phyloP scores from a whole-genome alignment of 495 filamentous ascomycete species.

The Penicillium riverlandense region DNA sequence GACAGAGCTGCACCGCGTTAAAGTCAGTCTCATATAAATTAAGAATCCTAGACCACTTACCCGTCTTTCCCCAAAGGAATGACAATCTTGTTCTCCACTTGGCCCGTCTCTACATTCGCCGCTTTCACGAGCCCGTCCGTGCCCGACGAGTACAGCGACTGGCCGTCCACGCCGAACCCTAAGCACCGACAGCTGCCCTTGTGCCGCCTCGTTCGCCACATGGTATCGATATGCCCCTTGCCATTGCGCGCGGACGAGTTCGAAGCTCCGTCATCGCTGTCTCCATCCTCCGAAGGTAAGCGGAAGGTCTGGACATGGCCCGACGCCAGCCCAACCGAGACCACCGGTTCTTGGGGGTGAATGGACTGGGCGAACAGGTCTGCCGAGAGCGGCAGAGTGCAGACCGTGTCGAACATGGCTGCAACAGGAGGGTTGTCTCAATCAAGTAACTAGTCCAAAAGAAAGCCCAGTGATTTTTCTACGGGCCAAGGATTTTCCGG shows the following conservation, averaged over 20 bases:
- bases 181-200: conserved; percentile 85
- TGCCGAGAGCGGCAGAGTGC: conserved; percentile 75
- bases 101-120: conserved; percentile 70
- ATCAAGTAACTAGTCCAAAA: no score
- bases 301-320: conserved; percentile 86
- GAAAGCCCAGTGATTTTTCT: conserved; percentile 5
- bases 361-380: conserved; percentile 87
- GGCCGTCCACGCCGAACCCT: conserved; percentile 68
- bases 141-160: conserved; percentile 76
- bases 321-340: conserved; percentile 75
- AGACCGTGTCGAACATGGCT: conserved; percentile 75
- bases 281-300: conserved; percentile 51
- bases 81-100: conserved; percentile 66
- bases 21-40: neutral
- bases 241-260: conserved; percentile 45
- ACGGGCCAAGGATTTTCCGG: conserved; percentile 12
- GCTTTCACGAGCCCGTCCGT: conserved; percentile 87
- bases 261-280: conserved; percentile 40
- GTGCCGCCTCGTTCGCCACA: conserved; percentile 83
- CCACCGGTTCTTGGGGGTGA: conserved; percentile 73
- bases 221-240: conserved; percentile 67
- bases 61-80: conserved; percentile 37
- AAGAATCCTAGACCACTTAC: conserved; percentile 17
- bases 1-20: conserved; percentile 16
- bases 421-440: no score